Percentiles rank a stretch among this genome's conserved stretches.
Conservation (phyloP, 306 rosid species). For the Quercus bicolor region DNA sequence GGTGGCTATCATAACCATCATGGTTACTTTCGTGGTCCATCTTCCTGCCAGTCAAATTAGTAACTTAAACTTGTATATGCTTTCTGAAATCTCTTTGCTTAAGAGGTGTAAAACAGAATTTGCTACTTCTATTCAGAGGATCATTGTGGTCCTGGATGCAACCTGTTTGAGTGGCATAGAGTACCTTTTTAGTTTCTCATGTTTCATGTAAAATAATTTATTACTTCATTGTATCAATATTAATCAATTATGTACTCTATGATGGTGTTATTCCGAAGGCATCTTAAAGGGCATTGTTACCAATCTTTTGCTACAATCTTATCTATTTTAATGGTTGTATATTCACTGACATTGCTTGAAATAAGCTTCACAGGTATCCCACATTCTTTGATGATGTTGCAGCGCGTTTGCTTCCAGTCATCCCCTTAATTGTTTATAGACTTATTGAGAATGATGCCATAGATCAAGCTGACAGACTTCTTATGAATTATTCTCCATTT, state of each 20-base stretch:
- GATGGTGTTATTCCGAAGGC: not conserved
- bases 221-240: not conserved
- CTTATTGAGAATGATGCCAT: constrained; percentile 88
- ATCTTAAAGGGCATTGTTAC: not conserved
- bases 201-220: not conserved
- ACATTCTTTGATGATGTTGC: constrained; percentile 91
- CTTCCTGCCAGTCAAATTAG: not conserved
- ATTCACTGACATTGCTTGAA: constrained; percentile 17
- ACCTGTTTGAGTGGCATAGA: not conserved
- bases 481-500: constrained; percentile 48
- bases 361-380: constrained; percentile 65
- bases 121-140: not conserved
- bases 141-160: not conserved
- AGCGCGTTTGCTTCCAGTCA: constrained; percentile 89
- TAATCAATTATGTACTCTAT: not conserved
- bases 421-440: constrained; percentile 86
- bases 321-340: constrained; percentile 7
- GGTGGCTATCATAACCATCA: not conserved
- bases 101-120: not conserved
- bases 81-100: not conserved
- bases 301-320: not conserved
- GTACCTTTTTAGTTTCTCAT: not conserved
- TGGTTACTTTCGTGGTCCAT: not conserved
- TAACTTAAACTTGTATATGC: not conserved
- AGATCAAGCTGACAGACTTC: constrained; percentile 76